phyloP scores from a whole-genome alignment of 306 rosid species.

The Vigna mungo region DNA sequence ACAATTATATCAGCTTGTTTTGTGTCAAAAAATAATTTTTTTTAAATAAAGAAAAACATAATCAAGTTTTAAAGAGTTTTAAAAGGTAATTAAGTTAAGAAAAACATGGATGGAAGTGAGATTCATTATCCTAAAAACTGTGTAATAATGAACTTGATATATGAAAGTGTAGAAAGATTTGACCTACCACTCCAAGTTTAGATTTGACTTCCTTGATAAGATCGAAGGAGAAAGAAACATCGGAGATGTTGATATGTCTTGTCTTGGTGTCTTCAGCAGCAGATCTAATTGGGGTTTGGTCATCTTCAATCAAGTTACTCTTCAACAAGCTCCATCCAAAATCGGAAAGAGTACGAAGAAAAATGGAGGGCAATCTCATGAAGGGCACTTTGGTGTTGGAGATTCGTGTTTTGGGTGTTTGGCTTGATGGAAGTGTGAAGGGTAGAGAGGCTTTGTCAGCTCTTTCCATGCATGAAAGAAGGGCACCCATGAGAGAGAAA shows the following conservation, averaged over 20 bases:
- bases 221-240: constrained; percentile 47
- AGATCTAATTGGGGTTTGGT: constrained; percentile 59
- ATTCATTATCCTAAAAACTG: background rate
- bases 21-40: too few relatives aligned
- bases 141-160: background rate
- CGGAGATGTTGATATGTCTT: constrained; percentile 43
- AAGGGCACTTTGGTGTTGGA: background rate
- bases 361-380: constrained; percentile 23
- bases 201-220: constrained; percentile 44
- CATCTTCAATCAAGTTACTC: constrained; percentile 56
- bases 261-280: constrained; percentile 42
- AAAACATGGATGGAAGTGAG: background rate
- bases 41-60: background rate
- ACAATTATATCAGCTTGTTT: too few relatives aligned
- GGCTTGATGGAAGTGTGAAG: constrained; percentile 55
- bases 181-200: constrained; percentile 62
- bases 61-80: background rate
- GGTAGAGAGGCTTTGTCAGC: constrained; percentile 60
- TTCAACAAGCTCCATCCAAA: constrained; percentile 54
- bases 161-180: background rate
- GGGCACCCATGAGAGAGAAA: constrained; percentile 63
- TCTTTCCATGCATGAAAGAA: constrained; percentile 63
- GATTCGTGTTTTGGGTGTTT: background rate
- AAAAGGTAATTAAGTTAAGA: background rate
- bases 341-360: constrained; percentile 35